Evolutionary conservation across 2,329 filamentous ascomycete genomes (phyloP).

Genomic region (Aspergillus transmontanensis): DNA sequence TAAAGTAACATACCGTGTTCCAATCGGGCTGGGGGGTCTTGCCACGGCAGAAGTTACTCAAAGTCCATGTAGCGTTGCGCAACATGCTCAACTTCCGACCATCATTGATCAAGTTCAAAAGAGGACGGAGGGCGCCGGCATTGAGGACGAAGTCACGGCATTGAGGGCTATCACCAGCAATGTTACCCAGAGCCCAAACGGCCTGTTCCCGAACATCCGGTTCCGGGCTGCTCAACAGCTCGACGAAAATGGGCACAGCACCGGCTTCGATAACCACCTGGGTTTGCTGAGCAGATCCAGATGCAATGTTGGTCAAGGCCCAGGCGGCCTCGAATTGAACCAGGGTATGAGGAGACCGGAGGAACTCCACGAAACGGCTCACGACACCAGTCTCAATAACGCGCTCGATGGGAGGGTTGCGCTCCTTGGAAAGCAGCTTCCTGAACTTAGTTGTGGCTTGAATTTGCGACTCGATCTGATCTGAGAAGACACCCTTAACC

Average conservation of each 20-base stretch:
- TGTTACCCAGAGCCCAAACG: constrained; percentile 98
- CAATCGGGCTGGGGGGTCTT: constrained; percentile 99
- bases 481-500: constrained; percentile 97
- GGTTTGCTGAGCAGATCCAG: constrained; percentile 93
- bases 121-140: constrained; percentile 85
- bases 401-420: constrained; percentile 97
- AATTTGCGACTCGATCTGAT: constrained; percentile 97
- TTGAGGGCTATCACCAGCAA: constrained; percentile 95
- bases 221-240: constrained; percentile 91
- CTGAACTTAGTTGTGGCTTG: constrained; percentile 97
- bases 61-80: constrained; percentile 95
- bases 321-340: constrained; percentile 99
- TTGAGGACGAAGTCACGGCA: constrained; percentile 96
- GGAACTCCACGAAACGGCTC: constrained; percentile 95
- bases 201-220: constrained; percentile 97
- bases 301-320: constrained; percentile 99
- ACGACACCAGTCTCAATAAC: constrained; percentile 99
- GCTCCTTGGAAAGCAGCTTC: constrained; percentile 97
- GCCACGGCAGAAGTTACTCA: constrained; percentile 99
- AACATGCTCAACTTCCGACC: constrained; percentile 99
- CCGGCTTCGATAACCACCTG: constrained; percentile 98
- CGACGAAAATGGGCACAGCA: constrained; percentile 97
- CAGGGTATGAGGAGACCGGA: constrained; percentile 94
- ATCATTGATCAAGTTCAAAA: constrained; percentile 87
- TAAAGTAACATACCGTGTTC: constrained; percentile 72